Base-by-base conservation (phyloP, 352 stramenopile species). In the Pythium grandisporangium region DNA sequence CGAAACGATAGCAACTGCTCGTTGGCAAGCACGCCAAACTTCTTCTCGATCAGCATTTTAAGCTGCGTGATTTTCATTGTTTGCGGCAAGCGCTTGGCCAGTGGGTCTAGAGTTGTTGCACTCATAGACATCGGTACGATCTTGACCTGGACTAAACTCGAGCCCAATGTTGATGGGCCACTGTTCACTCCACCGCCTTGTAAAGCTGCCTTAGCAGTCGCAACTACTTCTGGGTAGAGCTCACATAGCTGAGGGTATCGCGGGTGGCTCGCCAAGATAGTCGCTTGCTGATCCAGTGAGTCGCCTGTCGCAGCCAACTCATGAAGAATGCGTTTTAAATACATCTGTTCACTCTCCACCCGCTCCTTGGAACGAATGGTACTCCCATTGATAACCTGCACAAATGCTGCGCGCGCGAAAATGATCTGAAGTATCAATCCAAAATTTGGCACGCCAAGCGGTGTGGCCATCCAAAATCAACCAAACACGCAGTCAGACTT, bases 41-140 rank as follows among this genome's bases (percentile, higher is more conserved):
- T 90, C 35, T 82, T 75, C 42, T 77, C 67, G 8, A 87, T 61
- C 7, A 87, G 61, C 6, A 78, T 48, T 37, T 87, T 87, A 8
- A 90, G 37, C 51, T 87, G 70, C 13, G 66, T 64, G 7, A 90
- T 61, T 51, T 77, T 87, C 73, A 90, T 87, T 42, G 73, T 76
- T 30, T 84, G 63, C 8, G 77, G 71, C 19, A 90, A 67, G 5
- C 70, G 71, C 55, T 90, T 90, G 4, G 53, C 41, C 45, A 90
- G 53, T 23, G 69, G 54, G 21, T 90, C 69, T 13, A 85, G 70
- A 6, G 68, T 63, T 5, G 66, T 82, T 1, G 77, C 73, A 41
- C 75, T 59, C 62, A 86, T 86, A 2, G 71, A 82, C 69, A 87
- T 84, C 1, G 71, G 71, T 7, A 87, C 47, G 29, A 90, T 73